phyloP scores from a whole-genome alignment of 176 grass and related monocot species.

The Cenchrus fungigraminus region DNA sequence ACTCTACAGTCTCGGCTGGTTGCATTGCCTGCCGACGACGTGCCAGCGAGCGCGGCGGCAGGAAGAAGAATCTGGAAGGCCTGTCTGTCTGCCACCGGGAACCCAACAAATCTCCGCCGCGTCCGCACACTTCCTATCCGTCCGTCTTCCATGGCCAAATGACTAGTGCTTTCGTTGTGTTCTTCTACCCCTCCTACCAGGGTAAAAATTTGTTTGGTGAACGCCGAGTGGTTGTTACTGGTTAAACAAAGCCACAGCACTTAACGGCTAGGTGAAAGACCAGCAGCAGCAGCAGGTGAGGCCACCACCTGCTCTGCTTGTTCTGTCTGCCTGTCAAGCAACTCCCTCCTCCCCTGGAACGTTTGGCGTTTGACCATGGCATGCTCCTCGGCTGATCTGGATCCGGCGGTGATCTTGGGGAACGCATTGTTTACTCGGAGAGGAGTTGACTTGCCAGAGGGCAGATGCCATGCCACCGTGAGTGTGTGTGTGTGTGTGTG shows the following conservation, averaged over 20 bases:
- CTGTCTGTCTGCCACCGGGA: no score
- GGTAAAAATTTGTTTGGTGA: no score
- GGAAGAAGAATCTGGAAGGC: no score
- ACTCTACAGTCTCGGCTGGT: neutral
- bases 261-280: no score
- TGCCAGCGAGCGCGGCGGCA: no score
- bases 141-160: no score
- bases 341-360: neutral
- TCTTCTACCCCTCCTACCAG: no score
- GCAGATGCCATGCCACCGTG: neutral
- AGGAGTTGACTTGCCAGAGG: conserved; percentile 30
- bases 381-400: conserved; percentile 16
- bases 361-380: neutral
- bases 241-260: no score
- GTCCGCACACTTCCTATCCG: neutral
- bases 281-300: no score
- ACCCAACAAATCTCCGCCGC: neutral
- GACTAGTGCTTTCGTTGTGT: neutral
- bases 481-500: neutral
- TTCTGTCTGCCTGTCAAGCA: neutral
- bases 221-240: neutral
- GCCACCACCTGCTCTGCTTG: conserved; percentile 1
- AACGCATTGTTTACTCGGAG: neutral
- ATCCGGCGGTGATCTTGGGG: conserved; percentile 20
- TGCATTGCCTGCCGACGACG: neutral